A percentile compares a stretch with the other conserved stretches of the same genome.
Evolutionary conservation across 139 green algal species (phyloP).

Genomic region (Deuterostichococcus epilithicus): DNA sequence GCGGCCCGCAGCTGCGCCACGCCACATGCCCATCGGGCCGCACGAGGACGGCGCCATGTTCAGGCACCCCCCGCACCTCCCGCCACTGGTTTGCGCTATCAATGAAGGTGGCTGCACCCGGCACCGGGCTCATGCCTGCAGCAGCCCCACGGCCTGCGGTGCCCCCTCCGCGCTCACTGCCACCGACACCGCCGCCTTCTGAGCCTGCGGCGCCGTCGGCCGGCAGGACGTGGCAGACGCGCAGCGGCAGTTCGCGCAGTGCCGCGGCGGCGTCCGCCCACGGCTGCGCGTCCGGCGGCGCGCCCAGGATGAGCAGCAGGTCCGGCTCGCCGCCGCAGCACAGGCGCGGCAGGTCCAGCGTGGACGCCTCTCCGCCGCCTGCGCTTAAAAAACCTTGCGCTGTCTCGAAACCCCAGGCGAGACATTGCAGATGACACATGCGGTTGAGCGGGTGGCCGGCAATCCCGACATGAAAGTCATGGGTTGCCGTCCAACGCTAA

Average conservation of each 20-base stretch:
- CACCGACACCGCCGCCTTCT: no score
- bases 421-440: no score
- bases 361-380: neutral
- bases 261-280: conserved; percentile 1
- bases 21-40: conserved; percentile 79
- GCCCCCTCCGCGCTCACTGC: no score
- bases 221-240: neutral
- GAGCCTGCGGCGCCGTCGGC: no score
- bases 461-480: no score
- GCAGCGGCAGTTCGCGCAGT: neutral
- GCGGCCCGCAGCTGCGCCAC: conserved; percentile 34
- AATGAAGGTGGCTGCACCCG: neutral
- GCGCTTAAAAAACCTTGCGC: neutral
- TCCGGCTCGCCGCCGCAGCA: neutral
- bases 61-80: conserved; percentile 1
- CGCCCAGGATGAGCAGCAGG: conserved; percentile 10
- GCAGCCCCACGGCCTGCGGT: no score
- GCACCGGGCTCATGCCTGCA: no score
- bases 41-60: conserved; percentile 53
- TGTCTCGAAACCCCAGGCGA: no score
- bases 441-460: no score
- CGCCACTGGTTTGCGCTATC: conserved; percentile 18
- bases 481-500: no score
- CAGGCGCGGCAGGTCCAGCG: conserved; percentile 12
- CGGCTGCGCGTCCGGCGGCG: no score